Percentiles rank a stretch among this genome's conserved stretches.
Evolutionary conservation across 2,329 filamentous ascomycete species (phyloP).

Genomic region (Cladophialophora immunda): DNA sequence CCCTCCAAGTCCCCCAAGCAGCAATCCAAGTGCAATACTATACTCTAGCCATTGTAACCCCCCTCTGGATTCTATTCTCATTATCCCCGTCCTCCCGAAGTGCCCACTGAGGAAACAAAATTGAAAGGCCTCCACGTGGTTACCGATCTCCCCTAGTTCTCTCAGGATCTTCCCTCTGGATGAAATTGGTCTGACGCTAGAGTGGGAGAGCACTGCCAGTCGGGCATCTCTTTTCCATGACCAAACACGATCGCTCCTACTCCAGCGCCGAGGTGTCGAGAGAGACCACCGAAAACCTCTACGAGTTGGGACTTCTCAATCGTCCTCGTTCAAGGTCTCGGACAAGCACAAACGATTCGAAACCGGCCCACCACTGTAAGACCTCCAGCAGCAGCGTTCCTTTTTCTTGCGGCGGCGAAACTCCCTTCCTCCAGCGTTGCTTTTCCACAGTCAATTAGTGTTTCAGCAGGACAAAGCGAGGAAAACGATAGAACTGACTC

Average conservation of each 20-base stretch:
- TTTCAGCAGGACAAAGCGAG: constrained; percentile 14
- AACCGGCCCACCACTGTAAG: constrained; percentile 37
- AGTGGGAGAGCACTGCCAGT: constrained; percentile 32
- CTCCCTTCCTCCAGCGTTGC: constrained; percentile 3
- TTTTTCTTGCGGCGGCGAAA: constrained; percentile 1
- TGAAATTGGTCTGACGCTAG: constrained; percentile 38
- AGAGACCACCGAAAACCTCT: constrained; percentile 40
- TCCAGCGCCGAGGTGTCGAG: constrained; percentile 34
- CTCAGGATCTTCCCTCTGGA: constrained; percentile 26
- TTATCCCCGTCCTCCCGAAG: constrained; percentile 27
- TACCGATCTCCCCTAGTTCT: constrained; percentile 24
- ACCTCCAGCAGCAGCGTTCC: constrained; percentile 22
- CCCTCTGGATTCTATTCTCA: constrained; percentile 19
- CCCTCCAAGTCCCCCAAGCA: constrained; percentile 13
- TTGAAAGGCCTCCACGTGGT: constrained; percentile 36
- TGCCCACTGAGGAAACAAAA: constrained; percentile 12
- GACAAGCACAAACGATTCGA: constrained; percentile 28
- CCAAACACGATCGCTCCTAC: constrained; percentile 37
- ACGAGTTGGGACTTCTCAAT: constrained; percentile 41
- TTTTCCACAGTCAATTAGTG: not conserved
- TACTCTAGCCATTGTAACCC: constrained; percentile 28
- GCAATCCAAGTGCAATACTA: constrained; percentile 21
- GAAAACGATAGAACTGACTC: constrained; percentile 32
- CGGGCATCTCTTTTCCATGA: constrained; percentile 38
- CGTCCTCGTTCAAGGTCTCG: constrained; percentile 35